phyloP scores from a whole-genome alignment of 768 basidiomycete species.

The Mycena olivaceomarginata region DNA sequence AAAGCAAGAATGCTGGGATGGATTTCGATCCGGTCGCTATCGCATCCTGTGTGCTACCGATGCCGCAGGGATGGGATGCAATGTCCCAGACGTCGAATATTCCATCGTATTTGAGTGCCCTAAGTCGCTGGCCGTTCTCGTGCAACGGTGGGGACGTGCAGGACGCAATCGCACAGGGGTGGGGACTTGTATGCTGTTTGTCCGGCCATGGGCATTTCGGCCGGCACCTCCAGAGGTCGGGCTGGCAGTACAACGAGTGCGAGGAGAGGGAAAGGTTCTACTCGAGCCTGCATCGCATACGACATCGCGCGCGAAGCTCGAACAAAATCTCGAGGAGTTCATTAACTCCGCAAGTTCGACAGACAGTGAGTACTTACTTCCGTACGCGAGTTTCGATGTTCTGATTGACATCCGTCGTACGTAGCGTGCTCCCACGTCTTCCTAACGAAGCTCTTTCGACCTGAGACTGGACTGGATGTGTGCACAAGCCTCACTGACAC shows the following conservation, averaged over 20 bases:
- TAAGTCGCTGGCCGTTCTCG: too few relatives aligned
- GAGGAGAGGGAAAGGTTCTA: conserved; percentile 6
- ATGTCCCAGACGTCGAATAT: too few relatives aligned
- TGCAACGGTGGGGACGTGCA: conserved; percentile 30
- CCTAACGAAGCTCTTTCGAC: conserved; percentile 31
- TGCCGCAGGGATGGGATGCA: too few relatives aligned
- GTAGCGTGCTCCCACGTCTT: conserved; percentile 40
- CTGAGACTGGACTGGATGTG: conserved; percentile 35
- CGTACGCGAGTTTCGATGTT: neutral
- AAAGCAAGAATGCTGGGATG: conserved; percentile 33
- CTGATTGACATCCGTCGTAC: neutral
- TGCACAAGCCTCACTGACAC: conserved; percentile 19
- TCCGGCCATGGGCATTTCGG: conserved; percentile 43
- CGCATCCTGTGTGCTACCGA: too few relatives aligned
- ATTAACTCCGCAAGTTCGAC: conserved; percentile 33
- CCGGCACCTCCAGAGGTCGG: conserved; percentile 18
- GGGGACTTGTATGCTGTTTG: conserved; percentile 39
- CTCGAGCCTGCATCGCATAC: conserved; percentile 25
- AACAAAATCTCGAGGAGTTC: conserved; percentile 34
- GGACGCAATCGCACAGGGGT: conserved; percentile 3
- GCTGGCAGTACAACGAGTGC: conserved; percentile 14
- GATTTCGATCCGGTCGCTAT: conserved; percentile 22
- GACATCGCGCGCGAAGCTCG: conserved; percentile 32
- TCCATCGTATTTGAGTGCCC: too few relatives aligned
- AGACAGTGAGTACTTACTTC: conserved; percentile 7